Evolutionary conservation across 805 yeast genomes (phyloP), one percentile per base, ranked within the genome.

Genomic region (Isabelozyma rhagii): DNA sequence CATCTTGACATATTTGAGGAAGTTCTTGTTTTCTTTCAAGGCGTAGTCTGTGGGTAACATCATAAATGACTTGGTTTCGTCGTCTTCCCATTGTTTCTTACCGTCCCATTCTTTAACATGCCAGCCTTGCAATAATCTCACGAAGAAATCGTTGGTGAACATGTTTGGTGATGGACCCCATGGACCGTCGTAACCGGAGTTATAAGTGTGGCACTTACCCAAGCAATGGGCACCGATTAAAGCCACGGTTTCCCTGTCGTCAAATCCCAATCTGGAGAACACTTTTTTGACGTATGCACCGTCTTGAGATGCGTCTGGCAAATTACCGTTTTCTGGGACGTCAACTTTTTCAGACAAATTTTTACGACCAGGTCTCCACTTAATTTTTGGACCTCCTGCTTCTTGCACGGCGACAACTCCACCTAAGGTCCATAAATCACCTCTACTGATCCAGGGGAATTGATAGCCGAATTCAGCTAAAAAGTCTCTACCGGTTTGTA

Each of bases 321-420:
- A 74, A 61, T 88, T 77, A 13, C 87, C 90, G 61, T 82, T 84
- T 15, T 80, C 81, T 34, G 91, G 88, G 13, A 77, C 77, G 41
- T 80, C 77, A 15, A 59, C 53, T 14, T 70, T 61, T 51, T 77
- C 84, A 2, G 64, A 67, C 51, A 77, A 68, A 63, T 89, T 90
- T 8, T 78, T 72, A 66, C 96, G 76, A 41, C 96, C 97, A 7
- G 94, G 85, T 67, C 83, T 83, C 97, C 97, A 90, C 15, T 79
- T 76, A 49, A 89, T 73, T 56, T 81, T 77, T 38, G 96, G 96
- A 5, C 96, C 96, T 25, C 87, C 87, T 70, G 86, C 71, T 61
- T 80, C 88, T 69, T 89, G 93, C 47, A 89, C 70, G 1, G 93
- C 94, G 43, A 78, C 82, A 39, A 85, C 90, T 47, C 96, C 96